Percentiles rank a stretch among this genome's conserved stretches.
These are phyloP conservation scores for Pythium coloratum DNA, from an alignment of 352 stramenopile species.

Conservation along the genomic window DNA sequence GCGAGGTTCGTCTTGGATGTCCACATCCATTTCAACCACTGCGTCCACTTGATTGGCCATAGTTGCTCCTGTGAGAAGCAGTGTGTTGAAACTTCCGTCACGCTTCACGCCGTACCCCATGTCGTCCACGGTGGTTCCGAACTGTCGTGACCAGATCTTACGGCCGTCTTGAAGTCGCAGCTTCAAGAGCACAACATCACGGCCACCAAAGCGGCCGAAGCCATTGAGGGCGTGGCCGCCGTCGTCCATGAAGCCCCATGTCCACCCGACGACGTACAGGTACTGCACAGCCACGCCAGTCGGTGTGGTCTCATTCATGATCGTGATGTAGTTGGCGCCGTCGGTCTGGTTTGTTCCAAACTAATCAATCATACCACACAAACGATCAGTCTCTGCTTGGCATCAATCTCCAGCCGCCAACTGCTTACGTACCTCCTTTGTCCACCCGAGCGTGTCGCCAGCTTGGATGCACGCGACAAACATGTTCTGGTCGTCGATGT, in stretches of 20 bases:
- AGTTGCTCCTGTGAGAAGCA: constrained; percentile 55
- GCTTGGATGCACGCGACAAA: constrained; percentile 55
- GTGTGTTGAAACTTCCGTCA: constrained; percentile 46
- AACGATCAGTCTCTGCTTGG: background rate
- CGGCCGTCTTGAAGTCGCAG: constrained; percentile 37
- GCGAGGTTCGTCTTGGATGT: constrained; percentile 40
- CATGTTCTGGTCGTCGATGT: constrained; percentile 42
- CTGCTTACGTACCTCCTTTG: constrained; percentile 36
- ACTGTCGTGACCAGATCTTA: constrained; percentile 75
- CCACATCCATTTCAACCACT: constrained; percentile 46
- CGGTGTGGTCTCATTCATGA: constrained; percentile 47
- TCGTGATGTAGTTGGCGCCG: constrained; percentile 48
- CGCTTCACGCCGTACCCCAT: constrained; percentile 52
- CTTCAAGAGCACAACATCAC: constrained; percentile 71
- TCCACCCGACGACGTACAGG: constrained; percentile 67
- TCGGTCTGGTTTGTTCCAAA: constrained; percentile 55
- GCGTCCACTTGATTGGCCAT: constrained; percentile 42
- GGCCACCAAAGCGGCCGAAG: constrained; percentile 66
- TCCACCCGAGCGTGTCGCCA: constrained; percentile 51
- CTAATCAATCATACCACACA: constrained; percentile 21
- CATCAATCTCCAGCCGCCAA: background rate
- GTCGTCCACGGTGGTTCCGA: constrained; percentile 65
- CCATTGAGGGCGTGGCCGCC: constrained; percentile 62
- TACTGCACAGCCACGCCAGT: constrained; percentile 23
- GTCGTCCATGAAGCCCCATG: constrained; percentile 75